These are phyloP conservation scores for Puccinia brachypodii DNA, from an alignment of 1,284 basidiomycete species.

Conservation along the genomic window DNA sequence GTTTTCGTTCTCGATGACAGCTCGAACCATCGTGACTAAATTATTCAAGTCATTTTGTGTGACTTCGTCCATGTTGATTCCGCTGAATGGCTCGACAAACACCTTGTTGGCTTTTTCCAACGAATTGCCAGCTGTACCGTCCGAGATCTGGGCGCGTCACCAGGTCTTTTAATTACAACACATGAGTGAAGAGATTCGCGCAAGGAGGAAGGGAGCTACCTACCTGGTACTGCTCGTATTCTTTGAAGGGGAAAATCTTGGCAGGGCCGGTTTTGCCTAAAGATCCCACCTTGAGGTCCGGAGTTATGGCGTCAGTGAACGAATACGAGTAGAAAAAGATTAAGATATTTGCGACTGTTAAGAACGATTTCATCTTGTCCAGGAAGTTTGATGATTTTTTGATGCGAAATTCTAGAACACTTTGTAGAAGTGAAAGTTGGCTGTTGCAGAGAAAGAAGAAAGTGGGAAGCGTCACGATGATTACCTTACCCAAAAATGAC, in stretches of 20 bases:
- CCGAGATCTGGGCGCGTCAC: neutral
- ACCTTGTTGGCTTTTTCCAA: conserved; percentile 1
- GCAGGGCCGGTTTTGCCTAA: neutral
- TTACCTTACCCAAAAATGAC: no score
- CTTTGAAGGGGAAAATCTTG: neutral
- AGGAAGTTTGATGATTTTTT: no score
- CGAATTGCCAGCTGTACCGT: neutral
- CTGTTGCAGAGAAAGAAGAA: no score
- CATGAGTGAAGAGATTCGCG: neutral
- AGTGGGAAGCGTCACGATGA: no score
- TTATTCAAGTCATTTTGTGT: conserved; percentile 5
- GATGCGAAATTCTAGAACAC: no score
- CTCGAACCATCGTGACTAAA: neutral
- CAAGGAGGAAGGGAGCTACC: neutral
- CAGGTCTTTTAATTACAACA: neutral
- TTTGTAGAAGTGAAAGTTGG: no score
- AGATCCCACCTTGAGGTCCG: neutral
- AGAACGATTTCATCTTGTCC: neutral
- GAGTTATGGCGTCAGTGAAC: neutral
- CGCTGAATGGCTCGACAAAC: neutral
- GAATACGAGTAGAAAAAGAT: neutral
- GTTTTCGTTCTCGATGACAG: neutral
- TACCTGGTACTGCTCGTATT: conserved; percentile 17
- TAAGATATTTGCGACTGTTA: neutral
- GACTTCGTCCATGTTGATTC: neutral